phyloP scores from a whole-genome alignment of 2,329 filamentous ascomycete genomes.

The Lasiodiplodia citricola region DNA sequence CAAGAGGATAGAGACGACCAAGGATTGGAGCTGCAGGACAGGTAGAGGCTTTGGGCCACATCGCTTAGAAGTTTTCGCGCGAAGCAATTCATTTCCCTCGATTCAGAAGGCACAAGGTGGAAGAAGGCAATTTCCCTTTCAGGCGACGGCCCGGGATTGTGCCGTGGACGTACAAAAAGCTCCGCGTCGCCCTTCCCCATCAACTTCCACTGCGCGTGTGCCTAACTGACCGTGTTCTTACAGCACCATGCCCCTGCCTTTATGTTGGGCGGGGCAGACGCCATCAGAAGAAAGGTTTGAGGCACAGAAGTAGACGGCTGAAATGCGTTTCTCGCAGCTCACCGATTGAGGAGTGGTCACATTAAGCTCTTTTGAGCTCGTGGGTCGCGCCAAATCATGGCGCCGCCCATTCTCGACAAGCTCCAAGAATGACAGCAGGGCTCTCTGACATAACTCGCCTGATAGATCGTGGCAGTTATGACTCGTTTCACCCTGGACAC shows the following conservation, averaged over 20 bases:
- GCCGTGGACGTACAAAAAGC: neutral
- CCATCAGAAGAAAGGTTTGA: neutral
- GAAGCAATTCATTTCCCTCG: neutral
- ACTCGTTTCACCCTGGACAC: slow-evolving; percentile 25
- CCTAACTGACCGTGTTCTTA: neutral
- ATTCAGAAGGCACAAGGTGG: neutral
- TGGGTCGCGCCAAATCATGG: neutral
- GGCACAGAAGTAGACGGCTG: neutral
- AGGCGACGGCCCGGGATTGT: neutral
- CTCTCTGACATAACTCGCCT: slow-evolving; percentile 24
- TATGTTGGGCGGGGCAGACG: neutral
- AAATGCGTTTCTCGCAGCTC: too few species aligned
- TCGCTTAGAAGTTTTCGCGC: neutral
- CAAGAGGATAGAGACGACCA: slow-evolving; percentile 17
- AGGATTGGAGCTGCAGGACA: slow-evolving; percentile 20
- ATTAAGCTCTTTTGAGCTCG: slow-evolving; percentile 1
- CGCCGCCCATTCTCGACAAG: slow-evolving; percentile 3
- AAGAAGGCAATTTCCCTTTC: neutral
- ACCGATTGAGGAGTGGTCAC: neutral
- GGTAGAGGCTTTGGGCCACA: neutral
- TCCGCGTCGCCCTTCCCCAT: neutral
- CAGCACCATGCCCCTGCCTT: neutral
- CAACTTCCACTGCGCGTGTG: neutral
- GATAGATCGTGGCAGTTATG: slow-evolving; percentile 19
- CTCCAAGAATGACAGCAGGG: slow-evolving; percentile 23